Evolutionary conservation across 306 rosid genomes (phyloP).

Genomic region (Prunus padus): DNA sequence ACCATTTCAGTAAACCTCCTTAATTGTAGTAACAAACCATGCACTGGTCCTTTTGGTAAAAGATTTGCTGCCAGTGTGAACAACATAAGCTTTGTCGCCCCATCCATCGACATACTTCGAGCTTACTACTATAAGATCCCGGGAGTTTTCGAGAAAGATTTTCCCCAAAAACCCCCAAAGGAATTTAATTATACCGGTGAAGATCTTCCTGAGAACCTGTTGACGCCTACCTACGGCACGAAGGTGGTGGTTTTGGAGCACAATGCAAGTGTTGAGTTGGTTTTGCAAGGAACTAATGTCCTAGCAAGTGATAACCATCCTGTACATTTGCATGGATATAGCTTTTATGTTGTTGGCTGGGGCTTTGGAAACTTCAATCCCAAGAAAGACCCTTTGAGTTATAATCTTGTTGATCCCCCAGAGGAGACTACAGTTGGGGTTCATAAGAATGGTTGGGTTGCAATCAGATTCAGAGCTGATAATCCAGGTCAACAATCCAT

Average conservation of each 20-base stretch:
- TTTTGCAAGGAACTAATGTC: slow-evolving; percentile 36
- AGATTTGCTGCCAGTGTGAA: slow-evolving; percentile 49
- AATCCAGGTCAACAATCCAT: slow-evolving; percentile 26
- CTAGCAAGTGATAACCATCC: slow-evolving; percentile 39
- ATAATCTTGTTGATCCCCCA: slow-evolving; percentile 44
- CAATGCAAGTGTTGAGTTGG: slow-evolving; percentile 40
- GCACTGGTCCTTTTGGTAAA: slow-evolving; percentile 30
- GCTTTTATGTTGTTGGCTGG: slow-evolving; percentile 34
- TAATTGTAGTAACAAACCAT: slow-evolving; percentile 32
- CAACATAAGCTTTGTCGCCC: slow-evolving; percentile 51
- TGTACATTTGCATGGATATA: slow-evolving; percentile 43
- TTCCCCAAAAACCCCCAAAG: slow-evolving; percentile 27
- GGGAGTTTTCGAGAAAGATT: slow-evolving; percentile 28
- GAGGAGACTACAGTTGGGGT: slow-evolving; percentile 40
- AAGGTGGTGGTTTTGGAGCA: slow-evolving; percentile 49
- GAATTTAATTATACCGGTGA: slow-evolving; percentile 40
- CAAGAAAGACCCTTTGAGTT: slow-evolving; percentile 19
- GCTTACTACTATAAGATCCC: slow-evolving; percentile 19
- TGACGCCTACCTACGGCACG: slow-evolving; percentile 37
- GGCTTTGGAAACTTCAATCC: slow-evolving; percentile 35
- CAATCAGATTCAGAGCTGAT: slow-evolving; percentile 35
- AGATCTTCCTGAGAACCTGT: slow-evolving; percentile 18
- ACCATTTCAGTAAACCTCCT: slow-evolving; percentile 43
- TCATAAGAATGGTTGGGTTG: slow-evolving; percentile 43
- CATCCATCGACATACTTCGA: slow-evolving; percentile 15